A percentile compares a stretch with the other conserved stretches of the same genome.
Conservation (phyloP, 768 basidiomycete species). For the Hygrophoropsis aurantiaca region DNA sequence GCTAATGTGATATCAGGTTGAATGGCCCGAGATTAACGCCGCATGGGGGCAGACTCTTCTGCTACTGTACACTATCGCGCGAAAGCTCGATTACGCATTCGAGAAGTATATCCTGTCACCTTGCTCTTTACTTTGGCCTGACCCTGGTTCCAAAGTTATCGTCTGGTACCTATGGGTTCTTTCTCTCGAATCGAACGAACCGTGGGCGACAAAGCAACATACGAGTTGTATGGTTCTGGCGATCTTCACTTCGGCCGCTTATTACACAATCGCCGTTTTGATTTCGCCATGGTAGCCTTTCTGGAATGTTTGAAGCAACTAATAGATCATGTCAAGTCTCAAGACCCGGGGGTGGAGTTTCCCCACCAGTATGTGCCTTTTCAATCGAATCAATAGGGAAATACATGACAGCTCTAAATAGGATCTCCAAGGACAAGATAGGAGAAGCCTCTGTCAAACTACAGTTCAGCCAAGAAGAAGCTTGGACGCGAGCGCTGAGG, state of each 20-base stretch:
- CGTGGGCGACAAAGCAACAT: conserved; percentile 76
- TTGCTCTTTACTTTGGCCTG: conserved; percentile 4
- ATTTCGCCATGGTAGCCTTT: conserved; percentile 94
- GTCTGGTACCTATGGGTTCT: conserved; percentile 90
- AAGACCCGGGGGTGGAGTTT: conserved; percentile 73
- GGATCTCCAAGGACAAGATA: conserved; percentile 92
- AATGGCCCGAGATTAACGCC: conserved; percentile 98
- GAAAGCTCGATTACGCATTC: conserved; percentile 88
- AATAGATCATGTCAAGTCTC: conserved; percentile 78
- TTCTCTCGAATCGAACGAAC: conserved; percentile 90
- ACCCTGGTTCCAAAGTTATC: conserved; percentile 57
- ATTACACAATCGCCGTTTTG: conserved; percentile 93
- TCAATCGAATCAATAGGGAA: background rate
- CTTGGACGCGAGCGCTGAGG: conserved; percentile 91
- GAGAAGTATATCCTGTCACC: conserved; percentile 57
- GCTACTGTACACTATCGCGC: conserved; percentile 84
- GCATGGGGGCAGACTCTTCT: conserved; percentile 98
- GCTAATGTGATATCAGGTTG: conserved; percentile 54
- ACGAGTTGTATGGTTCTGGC: conserved; percentile 94
- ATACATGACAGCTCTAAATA: conserved; percentile 25
- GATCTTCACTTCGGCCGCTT: conserved; percentile 87
- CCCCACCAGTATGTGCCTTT: conserved; percentile 75
- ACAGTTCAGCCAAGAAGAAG: conserved; percentile 93
- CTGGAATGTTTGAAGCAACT: conserved; percentile 93
- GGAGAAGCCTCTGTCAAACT: conserved; percentile 93